Base-by-base conservation (phyloP, 2,329 filamentous ascomycete species). In the Hirsutella thompsonii region DNA sequence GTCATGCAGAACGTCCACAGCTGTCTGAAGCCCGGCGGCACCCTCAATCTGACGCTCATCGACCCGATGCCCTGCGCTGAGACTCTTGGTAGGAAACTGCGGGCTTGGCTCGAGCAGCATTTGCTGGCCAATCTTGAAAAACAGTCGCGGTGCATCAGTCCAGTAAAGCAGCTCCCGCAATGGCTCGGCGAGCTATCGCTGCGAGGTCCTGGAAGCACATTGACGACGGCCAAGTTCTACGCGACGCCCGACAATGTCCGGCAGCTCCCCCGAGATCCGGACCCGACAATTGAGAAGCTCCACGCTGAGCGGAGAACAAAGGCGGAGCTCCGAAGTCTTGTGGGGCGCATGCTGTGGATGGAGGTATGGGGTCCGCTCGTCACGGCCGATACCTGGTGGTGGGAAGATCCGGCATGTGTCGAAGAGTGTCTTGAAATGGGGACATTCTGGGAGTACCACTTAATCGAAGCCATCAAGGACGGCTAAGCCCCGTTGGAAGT, bases 71-170 rank as follows among this genome's bases (percentile, higher is more conserved):
- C 81, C 0, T 61, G 70, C 1, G 59, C 69, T 3, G 58, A 64
- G 2, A 76, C 70, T 0, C 61, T 76, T 20, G 81, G 80, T 0
- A 75, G 74, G 0, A 59, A 61, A 2, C 59, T 84, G 52, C 64
- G 70, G 29, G 55, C 62, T 1, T 84, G 80, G 80, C 61, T 84
- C 2, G 74, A 81, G 35, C 65, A 72, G 3, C 64, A 81, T 39
- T 61, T 84, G 0, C 54, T 80, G 2, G 55, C 72, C 6, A 79
- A 78, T 42, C 57, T 84, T 0, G 73, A 79, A 51, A 64, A 65
- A 19, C 61, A 69, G 14, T 79, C 74, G 42, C 68, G 74, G 8
- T 81, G 76, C 48, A 69, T 68, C 5, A 75, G 70, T 40, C 80
- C 80, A 0, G 74, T 67, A 30, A 66, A 66, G 9, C 57, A 75